Conservation (phyloP, 805 yeast species). For the Cyberlindnera galapagoensis region DNA sequence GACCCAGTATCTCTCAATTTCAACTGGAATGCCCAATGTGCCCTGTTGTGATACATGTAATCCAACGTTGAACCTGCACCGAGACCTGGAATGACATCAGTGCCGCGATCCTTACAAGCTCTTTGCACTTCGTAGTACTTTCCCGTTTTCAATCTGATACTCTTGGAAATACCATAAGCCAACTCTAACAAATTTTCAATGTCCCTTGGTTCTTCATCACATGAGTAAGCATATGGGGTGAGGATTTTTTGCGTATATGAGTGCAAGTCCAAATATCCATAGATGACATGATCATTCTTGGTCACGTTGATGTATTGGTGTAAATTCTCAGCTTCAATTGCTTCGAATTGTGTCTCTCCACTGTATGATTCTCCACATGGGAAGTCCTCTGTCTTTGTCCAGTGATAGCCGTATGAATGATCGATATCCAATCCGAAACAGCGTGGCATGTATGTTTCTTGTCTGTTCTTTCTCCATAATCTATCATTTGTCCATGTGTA, state of each 20-base stretch:
- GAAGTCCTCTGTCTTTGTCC: conserved; percentile 52
- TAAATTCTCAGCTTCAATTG: conserved; percentile 49
- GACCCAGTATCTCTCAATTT: conserved; percentile 77
- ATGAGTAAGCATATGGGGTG: conserved; percentile 78
- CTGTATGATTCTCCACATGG: conserved; percentile 83
- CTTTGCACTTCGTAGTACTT: conserved; percentile 62
- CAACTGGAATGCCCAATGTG: conserved; percentile 79
- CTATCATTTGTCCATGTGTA: conserved; percentile 78
- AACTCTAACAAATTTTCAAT: conserved; percentile 74
- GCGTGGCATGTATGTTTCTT: conserved; percentile 54
- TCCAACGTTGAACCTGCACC: conserved; percentile 81
- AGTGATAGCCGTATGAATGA: conserved; percentile 73
- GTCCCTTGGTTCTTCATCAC: conserved; percentile 68
- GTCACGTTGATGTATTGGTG: conserved; percentile 37
- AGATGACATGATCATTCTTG: conserved; percentile 46
- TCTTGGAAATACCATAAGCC: conserved; percentile 74
- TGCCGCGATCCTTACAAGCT: conserved; percentile 75
- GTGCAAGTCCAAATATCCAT: conserved; percentile 78
- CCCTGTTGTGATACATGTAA: conserved; percentile 76
- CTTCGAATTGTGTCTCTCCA: conserved; percentile 69
- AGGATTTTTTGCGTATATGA: conserved; percentile 80
- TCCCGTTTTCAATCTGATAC: conserved; percentile 59
- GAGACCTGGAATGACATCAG: conserved; percentile 64
- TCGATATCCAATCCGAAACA: conserved; percentile 86
- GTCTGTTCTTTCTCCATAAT: conserved; percentile 86